phyloP scores from a whole-genome alignment of 208 protist genomes.

The Trichomonas vaginalis region DNA sequence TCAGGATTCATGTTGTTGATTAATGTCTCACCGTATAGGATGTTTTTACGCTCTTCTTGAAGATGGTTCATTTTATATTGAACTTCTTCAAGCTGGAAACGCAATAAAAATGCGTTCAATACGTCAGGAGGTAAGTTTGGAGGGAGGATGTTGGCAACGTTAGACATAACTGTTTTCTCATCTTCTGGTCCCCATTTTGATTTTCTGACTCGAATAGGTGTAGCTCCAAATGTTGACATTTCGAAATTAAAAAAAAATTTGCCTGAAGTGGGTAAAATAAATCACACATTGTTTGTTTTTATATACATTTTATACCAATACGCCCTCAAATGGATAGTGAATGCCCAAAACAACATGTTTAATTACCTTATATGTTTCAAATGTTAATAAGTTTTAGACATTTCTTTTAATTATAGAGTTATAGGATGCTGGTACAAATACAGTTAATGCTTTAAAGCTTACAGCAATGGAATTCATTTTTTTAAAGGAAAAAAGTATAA shows the following conservation, averaged over 20 bases:
- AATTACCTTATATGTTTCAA: too few relatives aligned
- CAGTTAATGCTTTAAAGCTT: too few relatives aligned
- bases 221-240: neutral
- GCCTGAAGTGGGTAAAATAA: too few relatives aligned
- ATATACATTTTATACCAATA: too few relatives aligned
- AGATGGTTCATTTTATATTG: neutral
- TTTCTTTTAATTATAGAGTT: too few relatives aligned
- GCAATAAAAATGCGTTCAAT: neutral
- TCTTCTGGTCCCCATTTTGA: neutral
- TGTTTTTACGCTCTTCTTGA: neutral
- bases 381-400: too few relatives aligned
- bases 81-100: constrained; percentile 11
- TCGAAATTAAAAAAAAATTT: neutral
- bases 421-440: too few relatives aligned
- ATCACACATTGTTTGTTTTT: too few relatives aligned
- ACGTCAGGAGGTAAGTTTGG: neutral
- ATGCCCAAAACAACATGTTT: too few relatives aligned
- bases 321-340: too few relatives aligned
- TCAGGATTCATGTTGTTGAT: neutral
- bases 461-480: too few relatives aligned
- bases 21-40: neutral
- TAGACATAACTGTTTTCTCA: neutral
- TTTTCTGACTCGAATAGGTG: neutral
- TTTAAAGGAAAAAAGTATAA: too few relatives aligned
- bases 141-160: neutral